Base-by-base conservation (phyloP, 495 filamentous ascomycete species). In the Penicillium nucicola region DNA sequence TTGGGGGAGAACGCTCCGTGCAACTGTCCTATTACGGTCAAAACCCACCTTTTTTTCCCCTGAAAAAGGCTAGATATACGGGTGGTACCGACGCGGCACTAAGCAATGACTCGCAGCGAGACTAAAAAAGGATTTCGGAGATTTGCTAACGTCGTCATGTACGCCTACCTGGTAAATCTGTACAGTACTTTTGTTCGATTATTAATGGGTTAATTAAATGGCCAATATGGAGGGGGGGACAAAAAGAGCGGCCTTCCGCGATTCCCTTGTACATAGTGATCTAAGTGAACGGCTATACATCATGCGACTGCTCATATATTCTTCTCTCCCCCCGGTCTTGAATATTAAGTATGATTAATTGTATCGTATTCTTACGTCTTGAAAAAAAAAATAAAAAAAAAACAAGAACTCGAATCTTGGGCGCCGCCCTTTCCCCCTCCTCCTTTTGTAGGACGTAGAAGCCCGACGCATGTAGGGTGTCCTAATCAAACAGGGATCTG, bases 401-500 rank as follows among this genome's bases (percentile, higher is more conserved):
- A 47, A 31, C 15, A 38, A 18, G 9, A 35, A 25, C 42, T n/a
- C 34, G 32, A 38, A 38, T 23, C 19, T 33, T 46, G 20, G n/a
- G 8, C 39, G n/a, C n/a, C n/a, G n/a, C n/a, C n/a, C 5, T 22
- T 2, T 5, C 20, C 20, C 20, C 20, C 20, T 22, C 25, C 45
- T 28, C 23, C 42, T 34, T 34, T 42, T 53, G 37, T n/a, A 45
- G 41, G 50, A 45, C 45, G 40, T 49, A 61, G 53, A 60, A 53
- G 50, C 58, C 47, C 42, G 40, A 61, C 53, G 58, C 51, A 61
- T 61, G 58, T 33, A 42, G n/a, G 22, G 46, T 48, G 47, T 61
- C 58, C 58, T 55, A 46, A 58, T 35, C 41, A 41, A 50, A 53
- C 55, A 51, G 47, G 54, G 54, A 53, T 57, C 35, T 17, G 48